A percentile compares a stretch with the other conserved stretches of the same genome.
Evolutionary conservation across 768 basidiomycete genomes (phyloP).

Genomic region (Lanmaoa pseudosensibilis): DNA sequence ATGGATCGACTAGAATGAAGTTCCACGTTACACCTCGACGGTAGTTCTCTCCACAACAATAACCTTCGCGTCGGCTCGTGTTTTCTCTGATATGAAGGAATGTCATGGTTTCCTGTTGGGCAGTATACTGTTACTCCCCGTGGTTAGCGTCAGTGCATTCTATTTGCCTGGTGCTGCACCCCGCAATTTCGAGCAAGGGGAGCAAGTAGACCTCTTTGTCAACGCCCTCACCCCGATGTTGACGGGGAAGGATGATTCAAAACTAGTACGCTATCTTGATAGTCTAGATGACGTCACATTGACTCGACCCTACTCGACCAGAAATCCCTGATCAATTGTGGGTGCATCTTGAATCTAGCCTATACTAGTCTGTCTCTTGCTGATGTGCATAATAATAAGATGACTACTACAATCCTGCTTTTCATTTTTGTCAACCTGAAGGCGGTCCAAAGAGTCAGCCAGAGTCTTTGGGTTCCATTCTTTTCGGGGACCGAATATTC

Average conservation of each 20-base stretch:
- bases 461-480: conserved; percentile 86
- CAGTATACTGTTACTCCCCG: conserved; percentile 19
- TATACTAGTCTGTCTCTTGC: not conserved
- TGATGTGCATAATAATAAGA: conserved; percentile 44
- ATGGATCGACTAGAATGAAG: not conserved
- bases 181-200: conserved; percentile 71
- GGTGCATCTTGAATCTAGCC: not conserved
- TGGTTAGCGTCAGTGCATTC: conserved; percentile 54
- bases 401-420: conserved; percentile 88
- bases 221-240: conserved; percentile 90
- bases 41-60: not conserved
- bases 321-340: conserved; percentile 93
- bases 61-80: not conserved
- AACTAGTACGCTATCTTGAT: conserved; percentile 55
- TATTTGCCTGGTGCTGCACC: conserved; percentile 94
- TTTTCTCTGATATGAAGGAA: conserved; percentile 22
- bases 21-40: conserved; percentile 7
- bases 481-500: conserved; percentile 97
- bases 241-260: conserved; percentile 61
- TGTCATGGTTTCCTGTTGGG: conserved; percentile 14
- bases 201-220: conserved; percentile 77
- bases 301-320: conserved; percentile 29
- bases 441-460: conserved; percentile 73
- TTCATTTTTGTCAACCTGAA: conserved; percentile 83
- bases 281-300: conserved; percentile 2